Percentiles rank a stretch among this genome's conserved stretches.
Conservation (phyloP, 169 alveolate genomes). For the Eimeria acervulina region DNA sequence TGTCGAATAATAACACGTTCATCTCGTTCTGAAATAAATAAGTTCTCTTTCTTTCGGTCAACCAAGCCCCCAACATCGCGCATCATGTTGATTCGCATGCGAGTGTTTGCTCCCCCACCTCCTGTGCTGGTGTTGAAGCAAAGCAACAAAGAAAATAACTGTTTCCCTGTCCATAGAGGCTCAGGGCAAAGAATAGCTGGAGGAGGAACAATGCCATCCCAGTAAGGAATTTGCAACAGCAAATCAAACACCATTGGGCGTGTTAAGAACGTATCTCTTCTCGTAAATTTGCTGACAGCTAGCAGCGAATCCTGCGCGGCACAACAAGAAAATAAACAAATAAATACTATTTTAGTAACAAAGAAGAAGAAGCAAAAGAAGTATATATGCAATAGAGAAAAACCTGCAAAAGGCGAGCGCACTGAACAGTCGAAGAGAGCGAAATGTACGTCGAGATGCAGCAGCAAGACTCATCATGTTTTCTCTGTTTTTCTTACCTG, state of each 20-base stretch:
- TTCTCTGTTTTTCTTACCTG: conserved; percentile 33
- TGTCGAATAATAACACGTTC: conserved; percentile 94
- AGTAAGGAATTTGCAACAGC: conserved; percentile 98
- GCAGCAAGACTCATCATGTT: too few species aligned
- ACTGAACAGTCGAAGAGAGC: too few species aligned
- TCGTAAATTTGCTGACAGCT: conserved; percentile 97
- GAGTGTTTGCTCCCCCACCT: conserved; percentile 64
- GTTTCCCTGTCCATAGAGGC: conserved; percentile 99
- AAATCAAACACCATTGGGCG: conserved; percentile 94
- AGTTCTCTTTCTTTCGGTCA: conserved; percentile 85
- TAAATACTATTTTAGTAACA: not conserved
- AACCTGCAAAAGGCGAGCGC: too few species aligned
- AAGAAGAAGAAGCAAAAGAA: not conserved
- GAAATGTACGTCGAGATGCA: too few species aligned
- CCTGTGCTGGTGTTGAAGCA: conserved; percentile 87
- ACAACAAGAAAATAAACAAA: not conserved
- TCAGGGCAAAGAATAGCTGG: conserved; percentile 99
- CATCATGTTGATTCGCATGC: conserved; percentile 83
- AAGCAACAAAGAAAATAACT: conserved; percentile 97
- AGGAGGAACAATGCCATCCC: conserved; percentile 98
- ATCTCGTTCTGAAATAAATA: conserved; percentile 81
- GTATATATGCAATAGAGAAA: too few species aligned
- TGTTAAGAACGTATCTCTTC: conserved; percentile 98
- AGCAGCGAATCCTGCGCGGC: conserved; percentile 97
- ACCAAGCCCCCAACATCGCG: conserved; percentile 82